Evolutionary conservation across 225 moss, liverwort and hornwort genomes (phyloP), one percentile per base, ranked within the genome.

Genomic region (Neckera pumila): DNA sequence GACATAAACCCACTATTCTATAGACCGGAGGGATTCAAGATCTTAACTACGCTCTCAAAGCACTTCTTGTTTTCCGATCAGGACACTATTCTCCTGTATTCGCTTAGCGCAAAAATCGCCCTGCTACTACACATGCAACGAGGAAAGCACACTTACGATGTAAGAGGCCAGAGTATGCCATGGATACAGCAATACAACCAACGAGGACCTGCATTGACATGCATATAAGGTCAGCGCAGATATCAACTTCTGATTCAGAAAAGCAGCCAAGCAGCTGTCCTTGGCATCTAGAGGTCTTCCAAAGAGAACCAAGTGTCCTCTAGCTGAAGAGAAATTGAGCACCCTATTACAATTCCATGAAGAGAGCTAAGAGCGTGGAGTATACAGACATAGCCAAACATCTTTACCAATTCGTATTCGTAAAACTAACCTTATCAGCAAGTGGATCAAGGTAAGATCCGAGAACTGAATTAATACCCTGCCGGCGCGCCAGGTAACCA

Each of bases 391-490:
- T 73, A 74, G 62, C 42, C 61, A 36, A 70, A 49, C 30, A 72
- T 28, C 25, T 79, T 57, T 51, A 36, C n/a, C 75, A 73, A 84
- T 71, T 49, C 34, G 53, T 54, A 38, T 10, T 72, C 62, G 23
- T 72, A 78, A 36, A 86, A 84, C 88, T 89, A 89, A 97, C 96
- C 95, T 99, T 99, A 87, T 99, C 98, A 65, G 98, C 98, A 61
- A 99, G 93, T 82, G 98, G 98, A 90, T 99, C 98, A 54, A 99
- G 94, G 84, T 99, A 99, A 58, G 98, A 99, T 43, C 98, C 98
- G 87, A 99, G 92, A 82, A 99, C 96, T 82, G 98, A 97, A 87
- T 95, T 93, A 57, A 95, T 89, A 75, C 93, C 91, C 94, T 92
- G 93, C 88, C 93, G 95, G 74, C 98, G 93, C 67, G 98, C 98